Base-by-base conservation (phyloP, 1,284 basidiomycete species). In the Xerocomus minutiporus region DNA sequence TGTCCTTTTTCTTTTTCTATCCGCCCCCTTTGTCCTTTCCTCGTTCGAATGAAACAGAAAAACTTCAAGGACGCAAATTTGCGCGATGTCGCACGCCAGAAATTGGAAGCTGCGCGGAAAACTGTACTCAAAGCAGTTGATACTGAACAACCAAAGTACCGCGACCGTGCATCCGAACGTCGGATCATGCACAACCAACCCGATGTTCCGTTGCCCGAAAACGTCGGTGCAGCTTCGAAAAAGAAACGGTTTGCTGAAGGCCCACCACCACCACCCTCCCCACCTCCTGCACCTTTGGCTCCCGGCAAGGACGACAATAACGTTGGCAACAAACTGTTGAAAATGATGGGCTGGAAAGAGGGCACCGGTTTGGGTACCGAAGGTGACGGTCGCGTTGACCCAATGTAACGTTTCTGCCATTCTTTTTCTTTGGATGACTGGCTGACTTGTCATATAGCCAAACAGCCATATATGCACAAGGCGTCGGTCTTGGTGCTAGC, bases 291-390 rank as follows among this genome's bases (percentile, higher is more conserved):
- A 3, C 75, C 79, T 2, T 57, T 83, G 8, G 81, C 84, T 54
- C 88, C 83, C 1, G 89, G 81, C 2, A 74, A 88, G 63, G 93
- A 96, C 61, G 80, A 84, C 48, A 83, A 65, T 42, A 95, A 96
- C 59, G 81, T 93, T 8, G 93, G 93, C 11, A 94, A 95, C 67
- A 93, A 93, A 68, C 67, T 97, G 52, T 69, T 97, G 58, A 91
- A 92, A 68, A 93, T 94, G 81, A 96, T 97, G 93, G 93, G 94
- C 0, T 97, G 93, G 93, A 88, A 80, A 55, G 84, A 89, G 63
- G 93, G 93, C 3, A 85, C 80, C n/a, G 93, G 93, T 1, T 72
- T 97, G 39, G 93, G 93, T 1, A 78, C 80, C 6, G 79, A 77
- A 51, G 90, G 86, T 6, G 89, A 91, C 52, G 93, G 93, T 20